phyloP scores from a whole-genome alignment of 306 rosid species.

The Bauhinia variegata region DNA sequence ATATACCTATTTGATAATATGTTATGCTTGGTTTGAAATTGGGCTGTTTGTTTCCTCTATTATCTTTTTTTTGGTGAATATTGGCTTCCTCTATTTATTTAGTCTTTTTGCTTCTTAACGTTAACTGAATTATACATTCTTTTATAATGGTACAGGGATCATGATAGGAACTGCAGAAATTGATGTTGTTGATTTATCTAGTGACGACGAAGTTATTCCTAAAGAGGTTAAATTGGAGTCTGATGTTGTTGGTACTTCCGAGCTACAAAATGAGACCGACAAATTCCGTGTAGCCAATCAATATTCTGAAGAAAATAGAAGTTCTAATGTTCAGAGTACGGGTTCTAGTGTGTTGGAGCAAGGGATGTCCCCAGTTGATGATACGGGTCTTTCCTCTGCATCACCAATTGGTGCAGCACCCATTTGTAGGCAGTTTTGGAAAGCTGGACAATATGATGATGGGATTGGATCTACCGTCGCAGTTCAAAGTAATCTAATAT shows the following conservation, averaged over 20 bases:
- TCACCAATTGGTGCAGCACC: constrained; percentile 67
- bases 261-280: constrained; percentile 27
- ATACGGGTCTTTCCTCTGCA: constrained; percentile 56
- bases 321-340: constrained; percentile 59
- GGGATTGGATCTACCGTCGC: constrained; percentile 52
- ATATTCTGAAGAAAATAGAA: constrained; percentile 56
- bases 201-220: constrained; percentile 61
- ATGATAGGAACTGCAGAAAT: constrained; percentile 58
- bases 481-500: constrained; percentile 62
- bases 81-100: background rate
- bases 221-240: constrained; percentile 61
- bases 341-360: constrained; percentile 75
- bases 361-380: constrained; percentile 63
- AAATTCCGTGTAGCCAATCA: constrained; percentile 36
- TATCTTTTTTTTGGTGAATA: no score
- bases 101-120: constrained; percentile 5
- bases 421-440: constrained; percentile 83
- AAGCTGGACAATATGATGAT: constrained; percentile 79
- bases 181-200: constrained; percentile 77
- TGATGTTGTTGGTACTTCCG: constrained; percentile 26
- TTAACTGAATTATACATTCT: constrained; percentile 27
- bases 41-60: background rate
- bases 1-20: background rate
- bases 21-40: constrained; percentile 24
- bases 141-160: constrained; percentile 42